These are phyloP conservation scores for Fusarium cicatricum DNA, from an alignment of 2,329 filamentous ascomycete species.

Conservation along the genomic window DNA sequence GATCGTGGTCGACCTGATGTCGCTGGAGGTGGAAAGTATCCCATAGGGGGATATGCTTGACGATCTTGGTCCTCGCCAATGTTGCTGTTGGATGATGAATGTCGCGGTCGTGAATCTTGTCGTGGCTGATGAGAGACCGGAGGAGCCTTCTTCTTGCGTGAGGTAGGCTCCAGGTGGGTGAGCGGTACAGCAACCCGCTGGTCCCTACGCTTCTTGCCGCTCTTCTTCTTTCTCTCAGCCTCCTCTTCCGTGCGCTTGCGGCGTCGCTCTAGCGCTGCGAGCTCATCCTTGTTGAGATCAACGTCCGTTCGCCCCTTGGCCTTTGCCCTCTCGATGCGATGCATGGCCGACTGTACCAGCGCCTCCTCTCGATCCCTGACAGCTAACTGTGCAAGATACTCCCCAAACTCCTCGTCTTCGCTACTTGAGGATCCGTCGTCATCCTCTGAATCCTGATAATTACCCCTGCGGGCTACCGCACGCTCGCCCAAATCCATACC, in stretches of 20 bases:
- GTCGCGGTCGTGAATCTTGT: slow-evolving; percentile 50
- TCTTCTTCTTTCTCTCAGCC: slow-evolving; percentile 45
- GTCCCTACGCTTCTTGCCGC: slow-evolving; percentile 53
- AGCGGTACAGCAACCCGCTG: slow-evolving; percentile 63
- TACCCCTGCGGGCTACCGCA: slow-evolving; percentile 50
- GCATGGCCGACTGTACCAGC: slow-evolving; percentile 79
- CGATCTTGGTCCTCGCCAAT: slow-evolving; percentile 48
- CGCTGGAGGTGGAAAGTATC: slow-evolving; percentile 59
- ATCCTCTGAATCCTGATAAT: slow-evolving; percentile 46
- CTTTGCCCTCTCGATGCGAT: slow-evolving; percentile 81
- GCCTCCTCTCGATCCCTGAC: slow-evolving; percentile 75
- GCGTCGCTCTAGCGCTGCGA: slow-evolving; percentile 79
- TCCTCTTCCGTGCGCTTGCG: slow-evolving; percentile 66
- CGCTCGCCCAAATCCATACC: slow-evolving; percentile 63
- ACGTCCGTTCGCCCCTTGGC: slow-evolving; percentile 80
- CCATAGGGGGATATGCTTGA: slow-evolving; percentile 56
- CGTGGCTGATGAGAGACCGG: slow-evolving; percentile 34
- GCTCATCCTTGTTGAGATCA: slow-evolving; percentile 79
- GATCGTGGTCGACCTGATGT: slow-evolving; percentile 53
- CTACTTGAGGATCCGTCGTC: slow-evolving; percentile 47
- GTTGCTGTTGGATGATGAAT: slow-evolving; percentile 49
- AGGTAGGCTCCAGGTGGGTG: slow-evolving; percentile 57
- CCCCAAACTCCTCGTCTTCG: slow-evolving; percentile 51
- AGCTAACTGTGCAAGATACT: slow-evolving; percentile 64
- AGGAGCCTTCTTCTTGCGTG: slow-evolving; percentile 47